phyloP scores from a whole-genome alignment of 2,329 filamentous ascomycete species.

The Sphaerostilbella broomeana region DNA sequence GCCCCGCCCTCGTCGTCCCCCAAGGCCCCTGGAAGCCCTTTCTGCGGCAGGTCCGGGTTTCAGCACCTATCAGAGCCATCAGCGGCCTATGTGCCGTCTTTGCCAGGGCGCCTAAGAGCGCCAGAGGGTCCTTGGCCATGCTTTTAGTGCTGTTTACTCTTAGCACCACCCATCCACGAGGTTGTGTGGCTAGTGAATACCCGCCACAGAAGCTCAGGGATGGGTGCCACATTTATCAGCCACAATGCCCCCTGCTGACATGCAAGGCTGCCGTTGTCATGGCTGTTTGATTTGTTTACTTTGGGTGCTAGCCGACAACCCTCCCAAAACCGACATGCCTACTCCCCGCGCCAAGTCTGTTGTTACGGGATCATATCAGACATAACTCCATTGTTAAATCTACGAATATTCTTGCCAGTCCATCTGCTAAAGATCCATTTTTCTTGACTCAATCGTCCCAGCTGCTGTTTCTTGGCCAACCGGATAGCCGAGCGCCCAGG shows the following conservation, averaged over 20 bases:
- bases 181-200: conserved; percentile 8
- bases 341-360: conserved; percentile 3
- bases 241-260: conserved; percentile 11
- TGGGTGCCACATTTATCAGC: conserved; percentile 12
- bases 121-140: too few species aligned
- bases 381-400: too few species aligned
- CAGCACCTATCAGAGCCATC: not conserved
- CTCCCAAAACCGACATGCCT: conserved; percentile 1
- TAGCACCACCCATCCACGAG: not conserved
- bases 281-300: conserved; percentile 23
- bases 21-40: conserved; percentile 5
- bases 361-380: conserved; percentile 1
- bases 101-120: too few species aligned
- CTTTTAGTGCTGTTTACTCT: not conserved
- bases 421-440: too few species aligned
- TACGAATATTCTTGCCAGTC: too few species aligned
- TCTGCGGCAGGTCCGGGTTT: not conserved
- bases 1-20: not conserved
- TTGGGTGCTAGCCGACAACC: conserved; percentile 8
- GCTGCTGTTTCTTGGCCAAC: conserved; percentile 19
- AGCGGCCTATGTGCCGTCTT: not conserved
- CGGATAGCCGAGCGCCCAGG: conserved; percentile 5
- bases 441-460: conserved; percentile 4
- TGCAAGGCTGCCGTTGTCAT: conserved; percentile 24
- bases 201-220: not conserved